Percentiles rank a stretch among this genome's conserved stretches.
These are phyloP conservation scores for Teratosphaeriaceae sp. DNA, from an alignment of 2,329 filamentous ascomycete species.

Conservation along the genomic window DNA sequence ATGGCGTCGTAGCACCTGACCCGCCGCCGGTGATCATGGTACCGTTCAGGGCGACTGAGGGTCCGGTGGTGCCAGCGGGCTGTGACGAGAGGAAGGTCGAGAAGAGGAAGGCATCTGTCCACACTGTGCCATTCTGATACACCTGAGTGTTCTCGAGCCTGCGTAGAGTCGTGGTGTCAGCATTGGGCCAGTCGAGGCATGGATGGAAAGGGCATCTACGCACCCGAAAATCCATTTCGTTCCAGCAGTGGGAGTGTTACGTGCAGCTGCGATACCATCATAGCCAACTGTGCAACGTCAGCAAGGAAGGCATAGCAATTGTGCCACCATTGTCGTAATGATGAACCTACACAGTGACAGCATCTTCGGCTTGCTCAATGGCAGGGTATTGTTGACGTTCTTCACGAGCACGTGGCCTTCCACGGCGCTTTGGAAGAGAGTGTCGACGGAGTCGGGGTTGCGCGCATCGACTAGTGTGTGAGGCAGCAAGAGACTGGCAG, in stretches of 20 bases:
- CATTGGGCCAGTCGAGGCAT: too few relatives aligned
- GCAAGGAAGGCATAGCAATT: too few relatives aligned
- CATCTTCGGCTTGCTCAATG: constrained; percentile 37
- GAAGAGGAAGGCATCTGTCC: constrained; percentile 16
- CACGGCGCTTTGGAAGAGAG: constrained; percentile 47
- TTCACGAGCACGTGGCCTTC: constrained; percentile 59
- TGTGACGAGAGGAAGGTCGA: neutral
- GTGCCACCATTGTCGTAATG: too few relatives aligned
- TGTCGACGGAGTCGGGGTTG: constrained; percentile 42
- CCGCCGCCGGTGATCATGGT: constrained; percentile 30
- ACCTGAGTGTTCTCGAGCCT: constrained; percentile 1
- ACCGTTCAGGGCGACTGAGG: constrained; percentile 16
- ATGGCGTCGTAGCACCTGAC: constrained; percentile 25
- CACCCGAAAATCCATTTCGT: constrained; percentile 1
- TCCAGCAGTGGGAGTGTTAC: neutral
- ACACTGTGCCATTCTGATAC: constrained; percentile 11
- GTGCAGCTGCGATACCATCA: constrained; percentile 13
- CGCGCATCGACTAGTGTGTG: constrained; percentile 49
- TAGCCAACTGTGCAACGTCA: constrained; percentile 16
- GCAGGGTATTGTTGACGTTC: constrained; percentile 48
- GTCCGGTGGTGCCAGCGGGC: neutral
- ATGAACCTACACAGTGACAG: constrained; percentile 30
- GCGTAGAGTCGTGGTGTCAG: too few relatives aligned
- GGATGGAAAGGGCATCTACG: neutral
- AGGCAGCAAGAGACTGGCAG: constrained; percentile 39